phyloP scores from a whole-genome alignment of 805 yeast genomes.

The Metschnikowia amazonensis region DNA sequence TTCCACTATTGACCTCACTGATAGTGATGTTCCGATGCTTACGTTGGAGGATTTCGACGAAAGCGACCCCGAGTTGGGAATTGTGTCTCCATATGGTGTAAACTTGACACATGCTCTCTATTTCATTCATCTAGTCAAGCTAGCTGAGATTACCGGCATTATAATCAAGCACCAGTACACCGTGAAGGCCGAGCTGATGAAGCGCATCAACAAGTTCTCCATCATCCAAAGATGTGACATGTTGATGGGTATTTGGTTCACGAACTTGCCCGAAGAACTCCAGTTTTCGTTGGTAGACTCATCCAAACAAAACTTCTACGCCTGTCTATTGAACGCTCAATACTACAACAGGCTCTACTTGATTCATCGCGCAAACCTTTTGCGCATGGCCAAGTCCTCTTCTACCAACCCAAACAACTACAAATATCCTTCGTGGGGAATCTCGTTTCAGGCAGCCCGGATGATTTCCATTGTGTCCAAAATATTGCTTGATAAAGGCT shows the following conservation, averaged over 20 bases:
- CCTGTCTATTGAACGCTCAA: slow-evolving; percentile 59
- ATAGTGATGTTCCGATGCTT: slow-evolving; percentile 74
- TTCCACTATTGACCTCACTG: slow-evolving; percentile 60
- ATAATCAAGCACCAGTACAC: slow-evolving; percentile 67
- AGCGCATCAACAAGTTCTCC: slow-evolving; percentile 39
- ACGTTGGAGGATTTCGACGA: slow-evolving; percentile 61
- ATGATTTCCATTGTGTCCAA: slow-evolving; percentile 64
- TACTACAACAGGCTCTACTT: slow-evolving; percentile 71
- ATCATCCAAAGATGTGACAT: slow-evolving; percentile 66
- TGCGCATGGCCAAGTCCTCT: slow-evolving; percentile 43
- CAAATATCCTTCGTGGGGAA: slow-evolving; percentile 72
- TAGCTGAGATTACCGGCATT: slow-evolving; percentile 68
- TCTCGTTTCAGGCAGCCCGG: slow-evolving; percentile 77
- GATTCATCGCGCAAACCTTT: slow-evolving; percentile 66
- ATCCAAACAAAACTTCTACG: slow-evolving; percentile 50
- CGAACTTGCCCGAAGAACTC: slow-evolving; percentile 58
- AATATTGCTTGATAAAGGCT: slow-evolving; percentile 47
- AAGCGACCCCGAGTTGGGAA: slow-evolving; percentile 38
- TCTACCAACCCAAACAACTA: slow-evolving; percentile 40
- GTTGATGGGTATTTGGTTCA: slow-evolving; percentile 75
- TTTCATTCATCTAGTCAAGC: slow-evolving; percentile 59
- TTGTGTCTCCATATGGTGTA: slow-evolving; percentile 41
- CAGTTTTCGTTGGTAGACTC: slow-evolving; percentile 58
- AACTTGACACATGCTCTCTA: slow-evolving; percentile 49
- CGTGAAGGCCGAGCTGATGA: slow-evolving; percentile 58